phyloP scores from a whole-genome alignment of 2,329 filamentous ascomycete genomes.

The Cytospora piceicola region DNA sequence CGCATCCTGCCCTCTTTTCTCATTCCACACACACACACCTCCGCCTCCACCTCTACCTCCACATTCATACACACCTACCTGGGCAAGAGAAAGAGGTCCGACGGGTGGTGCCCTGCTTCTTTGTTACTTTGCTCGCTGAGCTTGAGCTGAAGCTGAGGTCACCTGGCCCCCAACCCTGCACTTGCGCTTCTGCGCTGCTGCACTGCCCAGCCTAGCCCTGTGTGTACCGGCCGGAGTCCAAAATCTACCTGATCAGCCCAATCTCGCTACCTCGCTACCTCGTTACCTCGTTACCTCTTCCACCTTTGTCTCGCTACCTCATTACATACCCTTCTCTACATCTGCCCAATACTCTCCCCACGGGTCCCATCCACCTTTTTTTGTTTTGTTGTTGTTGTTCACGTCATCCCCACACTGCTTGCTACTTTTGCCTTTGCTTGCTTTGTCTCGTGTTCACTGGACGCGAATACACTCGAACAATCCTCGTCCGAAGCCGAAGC shows the following conservation, averaged over 20 bases:
- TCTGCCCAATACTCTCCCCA: slow-evolving; percentile 13
- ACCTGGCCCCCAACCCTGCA: background rate
- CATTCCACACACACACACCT: background rate
- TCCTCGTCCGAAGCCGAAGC: slow-evolving; percentile 8
- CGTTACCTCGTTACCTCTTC: slow-evolving; percentile 19
- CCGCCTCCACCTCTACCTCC: background rate
- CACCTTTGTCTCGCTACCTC: slow-evolving; percentile 24
- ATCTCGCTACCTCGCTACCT: slow-evolving; percentile 23
- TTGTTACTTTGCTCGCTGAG: background rate
- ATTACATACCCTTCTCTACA: slow-evolving; percentile 13
- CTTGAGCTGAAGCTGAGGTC: background rate
- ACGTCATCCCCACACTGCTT: slow-evolving; percentile 25
- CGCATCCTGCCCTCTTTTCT: background rate
- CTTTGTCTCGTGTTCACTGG: slow-evolving; percentile 21
- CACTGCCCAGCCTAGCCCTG: slow-evolving; percentile 5
- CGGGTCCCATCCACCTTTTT: slow-evolving; percentile 19
- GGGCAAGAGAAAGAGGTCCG: no score
- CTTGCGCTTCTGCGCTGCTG: background rate
- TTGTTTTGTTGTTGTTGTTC: slow-evolving; percentile 25
- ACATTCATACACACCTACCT: no score
- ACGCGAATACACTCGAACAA: slow-evolving; percentile 18
- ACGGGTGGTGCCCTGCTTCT: background rate
- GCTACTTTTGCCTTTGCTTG: slow-evolving; percentile 15
- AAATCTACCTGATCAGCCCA: slow-evolving; percentile 20
- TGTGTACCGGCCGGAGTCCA: slow-evolving; percentile 15